Percentiles rank a stretch among this genome's conserved stretches.
Evolutionary conservation across 306 rosid genomes (phyloP).

Genomic region (Cucurbita maxima): DNA sequence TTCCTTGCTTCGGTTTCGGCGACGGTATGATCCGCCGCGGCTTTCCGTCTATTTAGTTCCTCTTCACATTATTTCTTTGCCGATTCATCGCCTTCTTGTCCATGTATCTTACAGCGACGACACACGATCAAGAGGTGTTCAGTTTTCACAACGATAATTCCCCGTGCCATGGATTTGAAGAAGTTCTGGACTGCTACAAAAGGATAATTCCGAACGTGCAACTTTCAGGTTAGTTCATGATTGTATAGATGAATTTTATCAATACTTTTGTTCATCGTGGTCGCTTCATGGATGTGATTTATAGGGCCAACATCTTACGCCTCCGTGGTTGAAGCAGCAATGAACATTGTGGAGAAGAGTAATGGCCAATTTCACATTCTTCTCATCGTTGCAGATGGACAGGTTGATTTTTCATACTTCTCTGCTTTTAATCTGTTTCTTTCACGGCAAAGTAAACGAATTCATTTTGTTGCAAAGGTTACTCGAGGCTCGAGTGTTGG

Average conservation of each 20-base stretch:
- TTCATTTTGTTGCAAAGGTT: slow-evolving; percentile 33
- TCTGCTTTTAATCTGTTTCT: background rate
- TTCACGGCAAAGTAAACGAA: background rate
- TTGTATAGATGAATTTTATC: background rate
- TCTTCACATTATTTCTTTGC: background rate
- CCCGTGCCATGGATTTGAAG: slow-evolving; percentile 82
- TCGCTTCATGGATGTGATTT: background rate
- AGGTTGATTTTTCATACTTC: slow-evolving; percentile 27
- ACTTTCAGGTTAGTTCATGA: slow-evolving; percentile 44
- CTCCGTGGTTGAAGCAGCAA: slow-evolving; percentile 72
- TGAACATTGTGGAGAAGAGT: slow-evolving; percentile 76
- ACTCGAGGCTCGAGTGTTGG: slow-evolving; percentile 38
- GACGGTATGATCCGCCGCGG: slow-evolving; percentile 33
- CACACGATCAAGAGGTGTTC: slow-evolving; percentile 74
- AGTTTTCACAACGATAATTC: slow-evolving; percentile 74
- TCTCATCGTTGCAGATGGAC: slow-evolving; percentile 80
- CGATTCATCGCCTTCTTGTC: background rate
- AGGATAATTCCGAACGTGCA: slow-evolving; percentile 50
- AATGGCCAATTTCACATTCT: slow-evolving; percentile 80
- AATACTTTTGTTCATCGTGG: background rate
- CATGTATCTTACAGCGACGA: slow-evolving; percentile 36
- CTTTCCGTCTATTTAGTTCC: background rate
- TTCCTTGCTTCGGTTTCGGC: slow-evolving; percentile 95
- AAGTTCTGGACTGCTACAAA: slow-evolving; percentile 69
- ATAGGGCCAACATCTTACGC: slow-evolving; percentile 87